Conservation (phyloP, 1,284 basidiomycete genomes). For the Ustilago sp. region DNA sequence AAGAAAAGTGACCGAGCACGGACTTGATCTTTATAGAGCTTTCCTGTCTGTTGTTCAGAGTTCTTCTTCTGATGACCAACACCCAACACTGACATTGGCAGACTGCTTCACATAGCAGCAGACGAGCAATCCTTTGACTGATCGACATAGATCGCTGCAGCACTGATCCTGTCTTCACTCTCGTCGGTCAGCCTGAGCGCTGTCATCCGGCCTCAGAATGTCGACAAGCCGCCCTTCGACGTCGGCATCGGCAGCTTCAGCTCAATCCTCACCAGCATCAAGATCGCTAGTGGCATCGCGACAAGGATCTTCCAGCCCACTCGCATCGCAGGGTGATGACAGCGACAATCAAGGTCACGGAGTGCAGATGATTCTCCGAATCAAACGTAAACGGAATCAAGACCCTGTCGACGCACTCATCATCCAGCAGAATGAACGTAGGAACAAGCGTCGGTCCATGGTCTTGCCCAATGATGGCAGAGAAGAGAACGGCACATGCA, state of each 20-base stretch:
- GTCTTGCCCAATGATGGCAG: conserved; percentile 6
- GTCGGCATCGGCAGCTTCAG: conserved; percentile 13
- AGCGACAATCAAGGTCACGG: conserved; percentile 24
- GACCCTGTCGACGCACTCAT: conserved; percentile 64
- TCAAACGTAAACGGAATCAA: conserved; percentile 63
- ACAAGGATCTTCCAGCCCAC: conserved; percentile 28
- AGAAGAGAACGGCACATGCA: conserved; percentile 6
- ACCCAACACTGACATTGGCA: background rate
- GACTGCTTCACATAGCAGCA: background rate
- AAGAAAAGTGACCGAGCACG: background rate
- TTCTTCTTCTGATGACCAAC: conserved; percentile 2
- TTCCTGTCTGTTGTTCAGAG: background rate
- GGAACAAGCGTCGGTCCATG: conserved; percentile 38
- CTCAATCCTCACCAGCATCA: conserved; percentile 27
- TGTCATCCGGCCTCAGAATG: conserved; percentile 11
- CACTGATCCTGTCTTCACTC: background rate
- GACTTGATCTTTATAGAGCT: conserved; percentile 4
- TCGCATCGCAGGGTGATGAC: conserved; percentile 24
- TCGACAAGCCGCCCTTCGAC: conserved; percentile 15
- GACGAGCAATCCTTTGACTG: too few relatives aligned
- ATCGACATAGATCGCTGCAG: background rate
- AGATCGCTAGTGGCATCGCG: conserved; percentile 18
- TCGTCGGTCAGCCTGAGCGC: background rate
- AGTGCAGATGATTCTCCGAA: conserved; percentile 57
- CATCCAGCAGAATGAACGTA: conserved; percentile 49